Evolutionary conservation across 805 yeast genomes (phyloP).

Genomic region (Spathaspora passalidarum): DNA sequence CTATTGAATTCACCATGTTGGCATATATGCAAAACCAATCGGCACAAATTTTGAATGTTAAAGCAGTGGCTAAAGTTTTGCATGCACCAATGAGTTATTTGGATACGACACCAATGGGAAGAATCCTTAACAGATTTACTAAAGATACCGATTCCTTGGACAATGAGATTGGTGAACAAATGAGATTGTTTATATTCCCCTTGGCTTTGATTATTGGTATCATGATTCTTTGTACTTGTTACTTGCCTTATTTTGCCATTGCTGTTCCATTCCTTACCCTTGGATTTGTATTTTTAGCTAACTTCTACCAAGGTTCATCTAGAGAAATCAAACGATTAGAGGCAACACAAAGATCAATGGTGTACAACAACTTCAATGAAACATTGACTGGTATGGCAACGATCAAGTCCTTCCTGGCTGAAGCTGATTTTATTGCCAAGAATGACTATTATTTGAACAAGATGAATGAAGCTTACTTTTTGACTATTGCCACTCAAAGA

Average conservation of each 20-base stretch:
- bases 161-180: conserved; percentile 43
- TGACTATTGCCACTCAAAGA: conserved; percentile 55
- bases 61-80: conserved; percentile 35
- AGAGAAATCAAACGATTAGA: conserved; percentile 49
- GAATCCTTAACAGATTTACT: conserved; percentile 43
- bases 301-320: conserved; percentile 46
- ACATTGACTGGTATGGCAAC: conserved; percentile 46
- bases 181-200: conserved; percentile 39
- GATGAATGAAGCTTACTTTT: conserved; percentile 52
- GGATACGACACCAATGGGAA: conserved; percentile 43
- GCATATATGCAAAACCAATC: conserved; percentile 41
- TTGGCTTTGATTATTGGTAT: conserved; percentile 38
- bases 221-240: conserved; percentile 45
- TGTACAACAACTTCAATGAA: conserved; percentile 49
- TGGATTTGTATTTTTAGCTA: conserved; percentile 35
- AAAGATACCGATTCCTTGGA: conserved; percentile 46
- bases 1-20: conserved; percentile 37
- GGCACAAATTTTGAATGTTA: conserved; percentile 33
- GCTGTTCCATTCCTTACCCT: conserved; percentile 50
- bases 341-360: conserved; percentile 46
- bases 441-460: conserved; percentile 41
- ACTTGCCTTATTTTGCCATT: conserved; percentile 54
- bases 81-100: conserved; percentile 43
- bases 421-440: conserved; percentile 32
- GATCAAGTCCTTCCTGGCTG: conserved; percentile 42